phyloP scores from a whole-genome alignment of 164 flowering plant genomes.

The Litsea cubeba region DNA sequence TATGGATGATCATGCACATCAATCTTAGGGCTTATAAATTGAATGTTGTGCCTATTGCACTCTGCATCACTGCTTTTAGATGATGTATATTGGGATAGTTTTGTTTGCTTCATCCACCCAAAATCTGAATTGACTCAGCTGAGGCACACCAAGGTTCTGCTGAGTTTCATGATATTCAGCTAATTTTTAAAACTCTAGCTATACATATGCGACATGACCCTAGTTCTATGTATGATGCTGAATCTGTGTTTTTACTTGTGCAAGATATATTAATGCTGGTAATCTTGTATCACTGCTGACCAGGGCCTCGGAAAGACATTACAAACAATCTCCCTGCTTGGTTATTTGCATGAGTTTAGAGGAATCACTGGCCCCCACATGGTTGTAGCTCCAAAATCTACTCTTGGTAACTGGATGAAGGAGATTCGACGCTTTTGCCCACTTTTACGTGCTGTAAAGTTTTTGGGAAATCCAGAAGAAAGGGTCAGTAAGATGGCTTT shows the following conservation, averaged over 20 bases:
- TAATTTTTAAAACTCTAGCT: neutral
- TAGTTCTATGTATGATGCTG: too few species aligned
- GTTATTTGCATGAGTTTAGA: slow-evolving; percentile 91
- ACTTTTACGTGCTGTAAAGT: slow-evolving; percentile 80
- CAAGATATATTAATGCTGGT: neutral
- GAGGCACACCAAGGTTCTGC: too few species aligned
- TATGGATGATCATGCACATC: neutral
- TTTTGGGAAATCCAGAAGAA: slow-evolving; percentile 98
- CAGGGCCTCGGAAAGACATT: slow-evolving; percentile 99
- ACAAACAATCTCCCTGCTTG: slow-evolving; percentile 91
- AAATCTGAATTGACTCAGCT: too few species aligned
- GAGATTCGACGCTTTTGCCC: slow-evolving; percentile 96
- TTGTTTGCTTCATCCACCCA: too few species aligned
- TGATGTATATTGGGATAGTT: too few species aligned
- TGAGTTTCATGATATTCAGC: neutral
- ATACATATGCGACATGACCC: neutral
- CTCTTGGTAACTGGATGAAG: slow-evolving; percentile 99
- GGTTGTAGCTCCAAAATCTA: slow-evolving; percentile 99
- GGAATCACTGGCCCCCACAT: slow-evolving; percentile 98
- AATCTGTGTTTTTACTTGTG: neutral
- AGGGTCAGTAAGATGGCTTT: slow-evolving; percentile 40
- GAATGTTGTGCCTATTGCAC: neutral
- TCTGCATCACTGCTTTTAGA: neutral
- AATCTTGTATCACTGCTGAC: slow-evolving; percentile 7
- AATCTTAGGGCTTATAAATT: neutral